phyloP scores from a whole-genome alignment of 1,284 basidiomycete genomes.

The Austropuccinia psidii region DNA sequence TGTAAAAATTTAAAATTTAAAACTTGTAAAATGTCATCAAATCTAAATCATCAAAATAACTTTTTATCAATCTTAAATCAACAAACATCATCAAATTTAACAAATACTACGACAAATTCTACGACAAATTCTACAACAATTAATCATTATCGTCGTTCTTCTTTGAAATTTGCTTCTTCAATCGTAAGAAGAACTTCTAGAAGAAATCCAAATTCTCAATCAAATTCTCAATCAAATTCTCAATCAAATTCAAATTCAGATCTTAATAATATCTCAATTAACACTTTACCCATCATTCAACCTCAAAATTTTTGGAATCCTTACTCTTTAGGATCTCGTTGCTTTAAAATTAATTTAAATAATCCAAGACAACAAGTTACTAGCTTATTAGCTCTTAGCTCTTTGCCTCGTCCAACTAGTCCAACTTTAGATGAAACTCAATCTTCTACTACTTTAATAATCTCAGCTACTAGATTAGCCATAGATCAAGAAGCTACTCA shows the following conservation, averaged over 20 bases:
- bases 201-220: too few species aligned
- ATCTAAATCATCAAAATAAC: background rate
- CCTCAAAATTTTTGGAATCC: background rate
- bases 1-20: too few species aligned
- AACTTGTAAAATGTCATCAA: background rate
- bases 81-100: background rate
- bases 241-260: too few species aligned
- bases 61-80: background rate
- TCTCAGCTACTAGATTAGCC: slow-evolving; percentile 5
- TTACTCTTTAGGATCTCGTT: background rate
- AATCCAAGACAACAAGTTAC: slow-evolving; percentile 29
- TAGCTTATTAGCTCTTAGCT: slow-evolving; percentile 24
- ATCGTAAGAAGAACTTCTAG: background rate
- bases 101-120: background rate
- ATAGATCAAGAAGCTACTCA: slow-evolving; percentile 25
- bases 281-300: slow-evolving; percentile 24
- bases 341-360: slow-evolving; percentile 5
- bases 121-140: background rate
- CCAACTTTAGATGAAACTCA: slow-evolving; percentile 19
- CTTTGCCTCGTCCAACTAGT: slow-evolving; percentile 2
- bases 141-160: background rate
- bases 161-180: background rate
- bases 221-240: too few species aligned
- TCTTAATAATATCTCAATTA: background rate
- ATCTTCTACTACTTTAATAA: background rate